Percentiles rank a stretch among this genome's conserved stretches.
Evolutionary conservation across 2,329 filamentous ascomycete genomes (phyloP).

Genomic region (Orbilia blumenaviensis): DNA sequence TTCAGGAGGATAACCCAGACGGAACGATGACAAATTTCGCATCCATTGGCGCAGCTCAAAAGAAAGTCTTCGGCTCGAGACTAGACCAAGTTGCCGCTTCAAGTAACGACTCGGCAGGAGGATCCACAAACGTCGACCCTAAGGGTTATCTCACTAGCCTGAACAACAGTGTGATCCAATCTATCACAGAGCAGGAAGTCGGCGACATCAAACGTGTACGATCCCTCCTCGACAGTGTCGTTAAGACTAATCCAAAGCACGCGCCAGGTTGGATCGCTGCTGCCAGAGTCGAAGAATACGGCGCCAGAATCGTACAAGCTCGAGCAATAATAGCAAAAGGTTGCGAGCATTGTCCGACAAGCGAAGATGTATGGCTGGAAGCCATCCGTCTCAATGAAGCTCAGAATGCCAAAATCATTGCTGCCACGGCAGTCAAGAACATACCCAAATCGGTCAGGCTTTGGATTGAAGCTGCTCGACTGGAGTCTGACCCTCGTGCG

Average conservation of each 20-base stretch:
- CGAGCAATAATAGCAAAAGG: conserved; percentile 87
- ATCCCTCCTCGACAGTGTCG: conserved; percentile 91
- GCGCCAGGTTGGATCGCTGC: conserved; percentile 96
- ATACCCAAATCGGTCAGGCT: conserved; percentile 87
- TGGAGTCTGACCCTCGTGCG: conserved; percentile 81
- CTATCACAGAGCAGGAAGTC: conserved; percentile 77
- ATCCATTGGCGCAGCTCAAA: conserved; percentile 92
- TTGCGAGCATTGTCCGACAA: conserved; percentile 90
- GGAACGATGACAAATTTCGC: conserved; percentile 98
- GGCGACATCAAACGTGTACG: conserved; percentile 95
- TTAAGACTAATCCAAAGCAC: conserved; percentile 95
- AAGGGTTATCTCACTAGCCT: conserved; percentile 95
- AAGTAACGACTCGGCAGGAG: conserved; percentile 77
- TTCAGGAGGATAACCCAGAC: conserved; percentile 79
- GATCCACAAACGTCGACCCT: conserved; percentile 88
- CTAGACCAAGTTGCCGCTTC: conserved; percentile 85
- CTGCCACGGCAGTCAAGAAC: conserved; percentile 88
- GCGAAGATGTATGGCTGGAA: conserved; percentile 94
- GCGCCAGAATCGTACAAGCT: conserved; percentile 88
- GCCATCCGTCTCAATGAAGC: conserved; percentile 92
- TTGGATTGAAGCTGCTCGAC: conserved; percentile 94
- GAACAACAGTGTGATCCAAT: conserved; percentile 77
- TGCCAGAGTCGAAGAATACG: conserved; percentile 88
- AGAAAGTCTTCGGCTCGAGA: conserved; percentile 94
- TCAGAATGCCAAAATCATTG: conserved; percentile 94